A percentile compares a stretch with the other conserved stretches of the same genome.
These are phyloP conservation scores for Ustilago hordei DNA, from an alignment of 1,284 basidiomycete species.

Conservation along the genomic window DNA sequence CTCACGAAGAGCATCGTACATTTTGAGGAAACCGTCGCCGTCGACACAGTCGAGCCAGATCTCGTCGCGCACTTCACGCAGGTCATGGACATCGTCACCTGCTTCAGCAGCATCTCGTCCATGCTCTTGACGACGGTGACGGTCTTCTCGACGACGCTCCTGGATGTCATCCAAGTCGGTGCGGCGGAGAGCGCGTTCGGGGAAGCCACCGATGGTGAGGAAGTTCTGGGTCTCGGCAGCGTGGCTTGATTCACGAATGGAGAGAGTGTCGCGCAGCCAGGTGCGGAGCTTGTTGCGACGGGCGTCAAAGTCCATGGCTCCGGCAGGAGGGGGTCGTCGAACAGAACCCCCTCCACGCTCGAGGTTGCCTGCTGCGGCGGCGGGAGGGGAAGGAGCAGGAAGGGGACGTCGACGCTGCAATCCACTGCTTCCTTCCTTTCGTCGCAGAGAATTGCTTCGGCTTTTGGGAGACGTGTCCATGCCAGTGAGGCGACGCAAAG, in stretches of 20 bases:
- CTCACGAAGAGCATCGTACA: slow-evolving; percentile 57
- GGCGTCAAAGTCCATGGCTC: slow-evolving; percentile 53
- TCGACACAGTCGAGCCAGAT: slow-evolving; percentile 66
- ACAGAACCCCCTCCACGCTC: slow-evolving; percentile 18
- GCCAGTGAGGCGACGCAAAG: slow-evolving; percentile 31
- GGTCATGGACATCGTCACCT: slow-evolving; percentile 62
- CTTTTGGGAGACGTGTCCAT: slow-evolving; percentile 24
- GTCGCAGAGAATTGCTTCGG: slow-evolving; percentile 30
- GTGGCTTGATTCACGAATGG: slow-evolving; percentile 62
- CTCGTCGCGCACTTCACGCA: slow-evolving; percentile 59
- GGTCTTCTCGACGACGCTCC: slow-evolving; percentile 56
- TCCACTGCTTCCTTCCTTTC: slow-evolving; percentile 21
- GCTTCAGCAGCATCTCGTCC: slow-evolving; percentile 59
- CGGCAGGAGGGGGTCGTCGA: slow-evolving; percentile 38
- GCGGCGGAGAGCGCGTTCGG: slow-evolving; percentile 53
- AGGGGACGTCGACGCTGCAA: slow-evolving; percentile 10
- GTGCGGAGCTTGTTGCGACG: slow-evolving; percentile 62
- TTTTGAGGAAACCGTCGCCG: slow-evolving; percentile 64
- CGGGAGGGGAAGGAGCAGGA: background rate
- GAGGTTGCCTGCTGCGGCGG: background rate
- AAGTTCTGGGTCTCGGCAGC: slow-evolving; percentile 61
- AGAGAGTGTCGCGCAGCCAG: slow-evolving; percentile 66
- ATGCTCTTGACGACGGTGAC: slow-evolving; percentile 57
- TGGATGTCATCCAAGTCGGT: slow-evolving; percentile 57
- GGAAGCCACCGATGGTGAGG: slow-evolving; percentile 59